Evolutionary conservation across 129 eudicot genomes (phyloP), one percentile per base, ranked within the genome.

Genomic region (Dittrichia graveolens): DNA sequence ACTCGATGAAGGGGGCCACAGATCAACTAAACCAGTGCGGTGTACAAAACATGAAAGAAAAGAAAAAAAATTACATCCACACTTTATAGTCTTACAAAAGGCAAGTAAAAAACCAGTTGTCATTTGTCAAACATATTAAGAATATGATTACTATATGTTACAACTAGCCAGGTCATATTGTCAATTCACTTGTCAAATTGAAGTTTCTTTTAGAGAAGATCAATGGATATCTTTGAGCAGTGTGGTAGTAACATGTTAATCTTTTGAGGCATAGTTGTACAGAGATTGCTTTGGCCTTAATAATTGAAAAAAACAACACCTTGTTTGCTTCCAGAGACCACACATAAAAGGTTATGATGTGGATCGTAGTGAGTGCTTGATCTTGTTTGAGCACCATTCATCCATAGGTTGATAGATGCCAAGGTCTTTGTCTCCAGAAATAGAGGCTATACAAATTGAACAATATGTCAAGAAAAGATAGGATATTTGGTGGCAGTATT

Each of bases 341-440:
- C 73, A 57, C 99, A 94, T 57, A 94, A 79, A 73, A 94, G 83
- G 67, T 94, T 94, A 69, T 94, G 99, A 84, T 90, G 96, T 57
- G 99, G 99, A 88, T 94, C 99, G 71, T 94, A 94, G 78, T 94
- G 99, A 59, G 99, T 90, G 74, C 96, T 94, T 50, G 97, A 94
- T 79, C 94, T 85, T 75, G 86, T 72, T 47, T 64, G 75, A 71
- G 85, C 83, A 49, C 81, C 83, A 73, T 86, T 94, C 97, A 94
- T 94, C 99, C 99, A 94, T 83, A 94, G 72, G 73, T 94, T 94
- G 45, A 88, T 75, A 72, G 99, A 85, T 69, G 86, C 75, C 78
- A 90, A 18, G 9, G 52, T 69, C 79, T 90, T 90, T 31, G 81
- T 75, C 75, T 75, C 84, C 81, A 94, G 61, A 86, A 86, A 85